Conservation (phyloP, 306 rosid genomes). For the Hylodesmum podocarpum region DNA sequence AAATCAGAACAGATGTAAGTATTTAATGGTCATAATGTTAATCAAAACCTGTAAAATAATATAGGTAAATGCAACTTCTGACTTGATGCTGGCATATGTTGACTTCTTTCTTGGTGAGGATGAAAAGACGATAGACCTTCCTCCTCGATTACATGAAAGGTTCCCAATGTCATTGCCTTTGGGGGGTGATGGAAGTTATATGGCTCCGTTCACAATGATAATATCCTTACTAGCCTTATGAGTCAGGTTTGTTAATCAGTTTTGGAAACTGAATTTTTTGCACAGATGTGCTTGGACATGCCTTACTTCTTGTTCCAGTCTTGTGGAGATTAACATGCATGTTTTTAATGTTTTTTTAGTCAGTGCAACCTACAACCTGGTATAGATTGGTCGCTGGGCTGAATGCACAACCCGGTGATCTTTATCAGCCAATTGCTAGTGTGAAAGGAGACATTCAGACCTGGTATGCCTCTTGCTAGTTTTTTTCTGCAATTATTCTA, state of each 20-base stretch:
- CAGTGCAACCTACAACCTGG: slow-evolving; percentile 90
- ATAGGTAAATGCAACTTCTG: slow-evolving; percentile 93
- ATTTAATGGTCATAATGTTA: slow-evolving; percentile 9
- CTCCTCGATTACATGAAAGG: slow-evolving; percentile 74
- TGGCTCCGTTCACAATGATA: slow-evolving; percentile 93
- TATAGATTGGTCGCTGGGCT: slow-evolving; percentile 91
- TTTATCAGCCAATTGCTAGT: no score
- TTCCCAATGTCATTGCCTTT: slow-evolving; percentile 78
- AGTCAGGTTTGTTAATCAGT: slow-evolving; percentile 75
- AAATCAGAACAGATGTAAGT: background rate
- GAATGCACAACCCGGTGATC: slow-evolving; percentile 88
- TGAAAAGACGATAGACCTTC: slow-evolving; percentile 93
- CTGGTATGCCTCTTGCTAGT: no score
- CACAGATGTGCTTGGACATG: no score
- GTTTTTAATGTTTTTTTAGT: slow-evolving; percentile 49
- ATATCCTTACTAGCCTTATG: slow-evolving; percentile 90
- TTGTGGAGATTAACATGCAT: no score
- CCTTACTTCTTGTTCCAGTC: no score
- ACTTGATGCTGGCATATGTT: slow-evolving; percentile 85
- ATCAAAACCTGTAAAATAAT: slow-evolving; percentile 27
- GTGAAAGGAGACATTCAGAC: no score
- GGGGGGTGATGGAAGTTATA: slow-evolving; percentile 95
- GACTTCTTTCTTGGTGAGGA: slow-evolving; percentile 98
- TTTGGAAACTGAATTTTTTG: no score
- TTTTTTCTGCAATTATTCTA: no score